Base-by-base conservation (phyloP, 2,329 filamentous ascomycete species). In the Madurella fahalii region DNA sequence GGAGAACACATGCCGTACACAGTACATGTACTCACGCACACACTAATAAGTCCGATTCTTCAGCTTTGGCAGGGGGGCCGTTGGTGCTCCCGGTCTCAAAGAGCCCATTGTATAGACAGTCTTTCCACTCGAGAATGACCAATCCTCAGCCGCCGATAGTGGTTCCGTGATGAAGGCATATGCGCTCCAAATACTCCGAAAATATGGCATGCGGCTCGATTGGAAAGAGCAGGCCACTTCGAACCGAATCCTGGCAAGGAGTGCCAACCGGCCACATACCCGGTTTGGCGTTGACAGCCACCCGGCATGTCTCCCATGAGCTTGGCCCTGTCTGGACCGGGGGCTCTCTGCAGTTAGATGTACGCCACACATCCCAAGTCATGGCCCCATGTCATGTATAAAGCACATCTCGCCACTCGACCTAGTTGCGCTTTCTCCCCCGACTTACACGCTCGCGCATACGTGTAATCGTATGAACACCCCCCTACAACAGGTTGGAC, bases 201-300 rank as follows among this genome's bases (percentile, higher is more conserved):
- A 37, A 4, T 37, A 15, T 15, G 34, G 34, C 13, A 12, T 37
- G 34, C 9, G 34, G 13, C 34, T 37, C 34, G 50, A 39, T 42
- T 32, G 49, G 48, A 47, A 52, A 54, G 40, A 40, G 34, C 17
- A 51, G 37, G 52, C 42, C 40, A 54, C 43, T 46, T 47, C 45
- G 47, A 50, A 54, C 47, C 44, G 48, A 51, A 54, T 53, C 53
- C 54, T 50, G 50, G 49, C 42, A 54, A 54, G 25, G 47, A 49
- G 51, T 48, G 34, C 15, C 9, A 20, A 13, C 55, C 50, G 52
- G 47, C 56, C 55, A 39, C 50, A 20, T 49, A 17, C 53, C 56
- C 37, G 18, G 52, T 50, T 50, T 50, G 50, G 56, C 39, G 39
- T 40, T 52, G 51, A 49, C 48, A 57, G 46, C 45, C 48, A 47